Evolutionary conservation across 2,329 filamentous ascomycete genomes (phyloP).

Genomic region (Colletotrichum sp.): DNA sequence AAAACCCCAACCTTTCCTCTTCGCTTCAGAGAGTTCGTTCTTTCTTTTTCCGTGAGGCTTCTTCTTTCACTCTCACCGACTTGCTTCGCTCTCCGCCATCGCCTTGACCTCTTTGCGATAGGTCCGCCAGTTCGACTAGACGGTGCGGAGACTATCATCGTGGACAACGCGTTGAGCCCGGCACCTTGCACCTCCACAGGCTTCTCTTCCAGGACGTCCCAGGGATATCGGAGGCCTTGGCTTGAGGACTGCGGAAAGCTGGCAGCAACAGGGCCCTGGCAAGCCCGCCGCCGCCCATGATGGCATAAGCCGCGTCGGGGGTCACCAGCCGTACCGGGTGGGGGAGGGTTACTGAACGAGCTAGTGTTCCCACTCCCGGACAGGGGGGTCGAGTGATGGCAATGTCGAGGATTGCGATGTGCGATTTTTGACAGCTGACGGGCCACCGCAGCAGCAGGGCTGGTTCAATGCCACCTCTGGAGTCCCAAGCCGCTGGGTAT

Average conservation of each 20-base stretch:
- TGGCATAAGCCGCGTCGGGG: constrained; percentile 6
- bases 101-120: background rate
- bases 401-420: constrained; percentile 13
- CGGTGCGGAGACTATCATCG: background rate
- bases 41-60: background rate
- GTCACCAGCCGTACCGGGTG: background rate
- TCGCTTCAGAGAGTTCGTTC: background rate
- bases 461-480: background rate
- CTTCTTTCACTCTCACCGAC: background rate
- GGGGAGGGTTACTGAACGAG: background rate
- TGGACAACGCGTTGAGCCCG: background rate
- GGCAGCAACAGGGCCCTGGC: background rate
- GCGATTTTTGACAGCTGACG: constrained; percentile 3
- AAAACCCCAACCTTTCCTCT: background rate
- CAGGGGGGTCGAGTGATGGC: background rate
- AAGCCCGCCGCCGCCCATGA: background rate
- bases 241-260: background rate
- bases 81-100: background rate
- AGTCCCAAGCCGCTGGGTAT: background rate
- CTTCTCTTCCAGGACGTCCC: background rate
- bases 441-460: background rate
- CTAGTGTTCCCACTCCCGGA: constrained; percentile 2
- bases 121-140: background rate
- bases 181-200: background rate
- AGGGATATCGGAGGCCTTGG: background rate